Evolutionary conservation across 2,329 filamentous ascomycete species (phyloP).

Genomic region (Ophiocordyceps robertsii): DNA sequence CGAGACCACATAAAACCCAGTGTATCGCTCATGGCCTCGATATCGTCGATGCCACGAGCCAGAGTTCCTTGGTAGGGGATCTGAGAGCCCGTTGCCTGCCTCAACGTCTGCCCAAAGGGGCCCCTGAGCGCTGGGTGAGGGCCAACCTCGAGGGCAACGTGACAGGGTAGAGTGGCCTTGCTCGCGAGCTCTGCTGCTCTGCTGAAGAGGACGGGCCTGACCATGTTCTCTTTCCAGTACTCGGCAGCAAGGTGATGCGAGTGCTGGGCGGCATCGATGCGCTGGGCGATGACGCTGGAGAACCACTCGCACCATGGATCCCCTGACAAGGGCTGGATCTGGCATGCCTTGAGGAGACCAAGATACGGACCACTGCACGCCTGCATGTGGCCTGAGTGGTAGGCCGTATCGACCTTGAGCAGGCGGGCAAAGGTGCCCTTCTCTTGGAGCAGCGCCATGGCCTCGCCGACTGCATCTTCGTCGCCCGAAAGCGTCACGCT

Average conservation of each 20-base stretch:
- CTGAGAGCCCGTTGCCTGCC: slow-evolving; percentile 4
- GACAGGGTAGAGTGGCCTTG: slow-evolving; percentile 6
- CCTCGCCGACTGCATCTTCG: slow-evolving; percentile 10
- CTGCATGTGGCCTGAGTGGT: slow-evolving; percentile 26
- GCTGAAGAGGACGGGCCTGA: slow-evolving; percentile 9
- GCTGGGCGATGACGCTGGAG: slow-evolving; percentile 14
- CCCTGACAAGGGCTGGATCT: slow-evolving; percentile 4
- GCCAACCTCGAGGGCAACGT: slow-evolving; percentile 16
- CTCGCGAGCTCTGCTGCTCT: slow-evolving; percentile 9
- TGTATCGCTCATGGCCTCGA: slow-evolving; percentile 6
- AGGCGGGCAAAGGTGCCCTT: slow-evolving; percentile 13
- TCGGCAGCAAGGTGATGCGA: slow-evolving; percentile 5
- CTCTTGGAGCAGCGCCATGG: slow-evolving; percentile 9
- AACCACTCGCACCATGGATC: slow-evolving; percentile 10
- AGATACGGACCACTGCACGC: slow-evolving; percentile 11
- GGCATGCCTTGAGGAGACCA: slow-evolving; percentile 7
- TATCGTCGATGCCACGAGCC: slow-evolving; percentile 6
- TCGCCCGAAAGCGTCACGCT: slow-evolving; percentile 18
- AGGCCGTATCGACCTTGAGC: slow-evolving; percentile 24
- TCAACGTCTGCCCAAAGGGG: slow-evolving; percentile 18
- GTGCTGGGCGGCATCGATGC: slow-evolving; percentile 7
- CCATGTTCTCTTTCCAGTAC: slow-evolving; percentile 14
- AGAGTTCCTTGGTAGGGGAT: slow-evolving; percentile 12
- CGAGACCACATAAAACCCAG: slow-evolving; percentile 1
- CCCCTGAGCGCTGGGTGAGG: slow-evolving; percentile 26